phyloP scores from a whole-genome alignment of 75 land plant species.

The Chamaecyparis obtusa region DNA sequence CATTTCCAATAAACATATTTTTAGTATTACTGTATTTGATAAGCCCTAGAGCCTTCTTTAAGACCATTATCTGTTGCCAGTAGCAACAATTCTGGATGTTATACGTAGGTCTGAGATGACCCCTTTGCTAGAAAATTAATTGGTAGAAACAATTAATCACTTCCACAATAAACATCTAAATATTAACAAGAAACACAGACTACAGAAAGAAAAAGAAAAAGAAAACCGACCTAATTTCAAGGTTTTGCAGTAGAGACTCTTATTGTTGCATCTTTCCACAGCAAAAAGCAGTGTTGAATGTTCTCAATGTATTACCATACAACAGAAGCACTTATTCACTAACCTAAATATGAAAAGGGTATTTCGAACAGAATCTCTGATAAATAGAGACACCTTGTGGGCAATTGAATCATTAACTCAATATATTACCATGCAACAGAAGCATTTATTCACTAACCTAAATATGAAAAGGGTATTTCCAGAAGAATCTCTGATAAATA shows the following conservation, averaged over 20 bases:
- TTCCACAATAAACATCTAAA: neutral
- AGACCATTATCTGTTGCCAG: neutral
- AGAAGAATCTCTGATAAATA: neutral
- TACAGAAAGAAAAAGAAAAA: neutral
- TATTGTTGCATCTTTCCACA: neutral
- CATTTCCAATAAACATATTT: neutral
- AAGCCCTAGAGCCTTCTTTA: neutral
- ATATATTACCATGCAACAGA: neutral
- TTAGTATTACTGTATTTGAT: neutral
- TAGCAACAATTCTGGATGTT: neutral
- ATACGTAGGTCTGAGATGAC: neutral
- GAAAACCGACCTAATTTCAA: neutral
- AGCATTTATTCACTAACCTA: neutral
- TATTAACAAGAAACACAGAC: neutral
- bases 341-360: neutral
- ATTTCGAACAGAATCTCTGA: neutral
- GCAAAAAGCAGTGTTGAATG: neutral
- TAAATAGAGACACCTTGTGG: neutral
- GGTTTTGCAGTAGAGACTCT: neutral
- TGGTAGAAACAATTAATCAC: neutral
- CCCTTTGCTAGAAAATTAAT: neutral
- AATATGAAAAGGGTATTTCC: neutral
- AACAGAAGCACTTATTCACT: neutral
- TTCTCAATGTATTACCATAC: neutral
- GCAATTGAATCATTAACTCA: neutral